Percentiles rank a stretch among this genome's conserved stretches.
phyloP scores from a whole-genome alignment of 352 stramenopile species.

The Pelagophyceae sp. region DNA sequence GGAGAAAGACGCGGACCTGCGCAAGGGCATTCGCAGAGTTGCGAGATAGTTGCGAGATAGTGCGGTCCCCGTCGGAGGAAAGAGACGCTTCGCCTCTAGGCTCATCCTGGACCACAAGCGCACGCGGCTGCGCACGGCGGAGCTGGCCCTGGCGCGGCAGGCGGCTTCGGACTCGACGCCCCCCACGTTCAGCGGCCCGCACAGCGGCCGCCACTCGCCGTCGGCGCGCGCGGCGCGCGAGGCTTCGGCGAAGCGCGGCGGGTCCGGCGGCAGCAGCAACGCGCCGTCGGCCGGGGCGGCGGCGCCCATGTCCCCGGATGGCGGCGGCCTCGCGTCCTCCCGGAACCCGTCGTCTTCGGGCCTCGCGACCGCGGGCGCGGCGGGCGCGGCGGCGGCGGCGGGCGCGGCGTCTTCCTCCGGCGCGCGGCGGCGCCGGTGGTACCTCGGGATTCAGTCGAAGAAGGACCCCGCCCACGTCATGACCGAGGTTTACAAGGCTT shows the following conservation, averaged over 20 bases:
- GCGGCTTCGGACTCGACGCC: constrained; percentile 20
- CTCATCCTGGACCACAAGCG: constrained; percentile 95
- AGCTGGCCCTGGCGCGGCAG: constrained; percentile 52
- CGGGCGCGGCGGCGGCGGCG: background rate
- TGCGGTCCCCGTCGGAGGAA: too few relatives aligned
- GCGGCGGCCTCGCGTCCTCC: background rate
- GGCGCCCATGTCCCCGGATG: too few relatives aligned
- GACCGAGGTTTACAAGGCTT: constrained; percentile 97
- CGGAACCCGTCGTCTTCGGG: background rate
- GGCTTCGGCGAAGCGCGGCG: background rate
- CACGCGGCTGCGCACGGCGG: constrained; percentile 78
- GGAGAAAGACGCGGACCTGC: too few relatives aligned
- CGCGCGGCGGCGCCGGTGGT: constrained; percentile 79
- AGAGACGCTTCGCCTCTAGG: too few relatives aligned
- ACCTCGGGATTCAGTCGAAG: constrained; percentile 98
- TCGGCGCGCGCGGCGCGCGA: background rate
- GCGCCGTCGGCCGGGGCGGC: too few relatives aligned
- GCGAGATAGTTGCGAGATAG: too few relatives aligned
- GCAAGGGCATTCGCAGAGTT: too few relatives aligned
- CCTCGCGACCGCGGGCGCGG: background rate
- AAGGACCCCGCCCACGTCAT: constrained; percentile 98
- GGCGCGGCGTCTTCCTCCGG: constrained; percentile 22
- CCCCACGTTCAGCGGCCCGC: constrained; percentile 2
- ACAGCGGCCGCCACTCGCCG: background rate
- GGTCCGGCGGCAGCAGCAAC: background rate